phyloP scores from a whole-genome alignment of 345 rosid genomes.

The Clarkia xantiana region DNA sequence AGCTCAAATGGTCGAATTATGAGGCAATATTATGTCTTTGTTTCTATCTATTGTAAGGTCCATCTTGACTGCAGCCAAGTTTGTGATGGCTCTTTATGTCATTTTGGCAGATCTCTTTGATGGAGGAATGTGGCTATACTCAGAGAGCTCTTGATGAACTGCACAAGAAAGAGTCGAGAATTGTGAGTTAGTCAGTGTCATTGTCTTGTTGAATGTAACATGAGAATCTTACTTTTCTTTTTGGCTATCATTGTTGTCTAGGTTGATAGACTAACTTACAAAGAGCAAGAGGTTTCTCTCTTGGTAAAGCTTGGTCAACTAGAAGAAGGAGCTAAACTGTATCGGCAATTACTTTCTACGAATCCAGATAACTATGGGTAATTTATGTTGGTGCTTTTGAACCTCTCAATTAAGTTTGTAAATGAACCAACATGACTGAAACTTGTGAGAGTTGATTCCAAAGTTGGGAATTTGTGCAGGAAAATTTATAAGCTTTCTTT shows the following conservation, averaged over 20 bases:
- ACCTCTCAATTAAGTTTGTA: too few relatives aligned
- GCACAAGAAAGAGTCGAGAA: conserved; percentile 56
- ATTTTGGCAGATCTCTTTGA: conserved; percentile 53
- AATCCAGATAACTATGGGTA: conserved; percentile 99
- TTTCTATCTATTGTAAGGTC: too few relatives aligned
- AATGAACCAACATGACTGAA: too few relatives aligned
- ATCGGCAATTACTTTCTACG: conserved; percentile 56
- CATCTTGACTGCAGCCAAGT: too few relatives aligned
- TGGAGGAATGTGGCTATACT: conserved; percentile 63
- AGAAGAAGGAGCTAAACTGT: conserved; percentile 70
- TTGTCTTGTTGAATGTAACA: background rate
- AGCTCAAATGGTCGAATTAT: too few relatives aligned
- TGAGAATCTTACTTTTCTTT: conserved; percentile 8
- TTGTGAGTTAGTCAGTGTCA: conserved; percentile 33
- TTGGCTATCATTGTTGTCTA: conserved; percentile 19
- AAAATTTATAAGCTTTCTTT: too few relatives aligned
- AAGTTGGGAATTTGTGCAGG: too few relatives aligned
- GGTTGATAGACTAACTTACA: conserved; percentile 75
- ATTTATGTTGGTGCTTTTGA: conserved; percentile 5
- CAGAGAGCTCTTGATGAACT: conserved; percentile 75
- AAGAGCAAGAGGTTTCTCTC: conserved; percentile 85
- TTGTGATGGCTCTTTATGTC: background rate
- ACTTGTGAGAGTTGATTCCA: too few relatives aligned
- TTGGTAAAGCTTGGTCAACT: conserved; percentile 55
- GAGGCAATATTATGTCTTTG: too few relatives aligned